Evolutionary conservation across 768 basidiomycete species (phyloP), one percentile per base, ranked within the genome.

Genomic region (Russula lepida): DNA sequence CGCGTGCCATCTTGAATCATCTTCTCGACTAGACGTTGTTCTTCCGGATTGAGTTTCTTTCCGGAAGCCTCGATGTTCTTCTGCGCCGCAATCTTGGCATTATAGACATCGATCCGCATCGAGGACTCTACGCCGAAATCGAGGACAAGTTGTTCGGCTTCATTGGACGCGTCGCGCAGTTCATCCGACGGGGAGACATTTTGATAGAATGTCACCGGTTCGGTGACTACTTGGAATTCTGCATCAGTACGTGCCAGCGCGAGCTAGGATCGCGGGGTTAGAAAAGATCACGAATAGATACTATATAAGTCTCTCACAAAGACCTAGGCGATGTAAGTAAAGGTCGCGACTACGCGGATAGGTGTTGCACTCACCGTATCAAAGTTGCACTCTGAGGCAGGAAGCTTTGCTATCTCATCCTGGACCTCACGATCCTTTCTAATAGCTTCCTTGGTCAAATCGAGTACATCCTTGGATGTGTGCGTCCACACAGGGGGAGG

Each of bases 41-140:
- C 83, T 68, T 94, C 92, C 0, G 79, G 61, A 15, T 76, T 80
- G 9, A 94, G 75, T 53, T 76, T 77, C 37, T 78, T 72, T 4
- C 83, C 84, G 4, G 83, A 80, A 58, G 74, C 75, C 67, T 82
- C 81, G 64, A 89, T 74, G 68, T 89, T 86, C 71, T 83, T 80
- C 68, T 86, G 78, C 0, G 89, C 89, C 6, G 80, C 78, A 7
- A 80, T 73, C 71, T 89, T 88, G 47, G 86, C 86, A 51, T 81
- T 75, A 77, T 81, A 94, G 51, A 94, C 80, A 68, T 95, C 92
- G 52, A 86, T 69, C 13, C 91, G 83, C 88, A 92, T 91, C 15
- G 84, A 85, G 0, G 81, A 77, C 68, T 93, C 88, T 56, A 92
- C 88, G 27, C 76, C 76, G 65, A 82, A 92, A 65, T 90, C 83